These are phyloP conservation scores for Lathyrus oleraceus DNA, from an alignment of 306 rosid genomes.

Conservation along the genomic window DNA sequence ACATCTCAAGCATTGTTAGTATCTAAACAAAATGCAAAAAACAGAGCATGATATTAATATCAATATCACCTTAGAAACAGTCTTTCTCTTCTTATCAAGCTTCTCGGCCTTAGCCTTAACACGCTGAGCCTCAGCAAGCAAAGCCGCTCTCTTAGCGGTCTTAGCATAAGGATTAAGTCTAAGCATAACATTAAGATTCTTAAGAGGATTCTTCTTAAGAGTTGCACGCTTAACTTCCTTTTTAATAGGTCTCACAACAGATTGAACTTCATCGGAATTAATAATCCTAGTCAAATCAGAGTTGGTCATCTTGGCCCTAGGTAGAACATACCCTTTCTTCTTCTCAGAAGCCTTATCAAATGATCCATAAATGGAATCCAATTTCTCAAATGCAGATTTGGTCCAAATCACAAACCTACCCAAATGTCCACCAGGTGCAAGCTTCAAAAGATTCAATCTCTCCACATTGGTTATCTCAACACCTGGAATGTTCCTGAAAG, in stretches of 20 bases:
- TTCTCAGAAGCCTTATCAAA: constrained; percentile 4
- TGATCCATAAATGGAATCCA: constrained; percentile 3
- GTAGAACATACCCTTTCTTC: constrained; percentile 11
- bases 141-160: constrained; percentile 1
- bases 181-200: constrained; percentile 15
- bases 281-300: constrained; percentile 54
- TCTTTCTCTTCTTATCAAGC: constrained; percentile 10
- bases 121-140: not conserved
- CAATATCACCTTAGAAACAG: not conserved
- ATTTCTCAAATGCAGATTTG: constrained; percentile 3
- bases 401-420: constrained; percentile 18
- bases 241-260: constrained; percentile 11
- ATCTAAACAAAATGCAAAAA: not conserved
- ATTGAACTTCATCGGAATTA: constrained; percentile 66
- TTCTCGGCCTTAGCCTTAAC: not conserved
- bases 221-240: not conserved
- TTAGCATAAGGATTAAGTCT: constrained; percentile 1
- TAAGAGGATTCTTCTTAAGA: constrained; percentile 16
- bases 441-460: constrained; percentile 5
- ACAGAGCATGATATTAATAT: not conserved
- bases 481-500: constrained; percentile 9
- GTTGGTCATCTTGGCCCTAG: constrained; percentile 5
- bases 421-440: constrained; percentile 12
- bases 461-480: constrained; percentile 6
- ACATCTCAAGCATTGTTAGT: too few species aligned